Evolutionary conservation across 441 rosid genomes (phyloP).

Genomic region (Corymbia citriodora): DNA sequence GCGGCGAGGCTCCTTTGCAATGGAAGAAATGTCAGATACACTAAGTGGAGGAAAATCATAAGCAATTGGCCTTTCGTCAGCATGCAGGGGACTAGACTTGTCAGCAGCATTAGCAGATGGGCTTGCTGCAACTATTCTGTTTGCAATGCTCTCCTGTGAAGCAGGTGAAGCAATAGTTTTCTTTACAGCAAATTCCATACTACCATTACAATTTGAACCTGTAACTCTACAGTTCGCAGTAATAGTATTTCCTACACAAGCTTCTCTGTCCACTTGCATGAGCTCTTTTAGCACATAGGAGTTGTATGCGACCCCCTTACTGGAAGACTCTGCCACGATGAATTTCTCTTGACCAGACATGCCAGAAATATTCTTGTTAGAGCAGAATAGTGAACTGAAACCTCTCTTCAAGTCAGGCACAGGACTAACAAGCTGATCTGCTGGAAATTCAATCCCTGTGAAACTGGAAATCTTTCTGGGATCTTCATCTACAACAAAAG

Average conservation of each 20-base stretch:
- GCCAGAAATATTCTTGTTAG: constrained; percentile 12
- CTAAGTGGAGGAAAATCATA: constrained; percentile 19
- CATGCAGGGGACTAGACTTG: constrained; percentile 24
- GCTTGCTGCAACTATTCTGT: constrained; percentile 32
- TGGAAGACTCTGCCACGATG: constrained; percentile 61
- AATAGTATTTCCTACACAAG: constrained; percentile 20
- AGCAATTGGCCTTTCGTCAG: constrained; percentile 20
- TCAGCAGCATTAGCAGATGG: constrained; percentile 30
- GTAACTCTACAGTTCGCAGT: constrained; percentile 23
- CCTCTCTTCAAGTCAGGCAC: constrained; percentile 16
- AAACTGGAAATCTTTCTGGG: constrained; percentile 23
- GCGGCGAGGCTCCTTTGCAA: constrained; percentile 56
- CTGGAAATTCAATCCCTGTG: constrained; percentile 36
- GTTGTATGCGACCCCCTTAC: constrained; percentile 47
- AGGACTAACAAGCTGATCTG: constrained; percentile 15
- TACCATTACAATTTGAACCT: constrained; percentile 27
- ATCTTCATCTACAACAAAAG: constrained; percentile 21
- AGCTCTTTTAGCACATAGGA: constrained; percentile 49
- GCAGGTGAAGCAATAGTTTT: constrained; percentile 68
- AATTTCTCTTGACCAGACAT: constrained; percentile 24
- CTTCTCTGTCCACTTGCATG: constrained; percentile 19
- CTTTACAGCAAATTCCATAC: constrained; percentile 31
- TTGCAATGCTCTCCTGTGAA: constrained; percentile 73
- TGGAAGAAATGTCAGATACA: constrained; percentile 22
- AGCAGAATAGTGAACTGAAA: constrained; percentile 14